Base-by-base conservation (phyloP, 2,329 filamentous ascomycete genomes). In the Sclerotinia glacialis region DNA sequence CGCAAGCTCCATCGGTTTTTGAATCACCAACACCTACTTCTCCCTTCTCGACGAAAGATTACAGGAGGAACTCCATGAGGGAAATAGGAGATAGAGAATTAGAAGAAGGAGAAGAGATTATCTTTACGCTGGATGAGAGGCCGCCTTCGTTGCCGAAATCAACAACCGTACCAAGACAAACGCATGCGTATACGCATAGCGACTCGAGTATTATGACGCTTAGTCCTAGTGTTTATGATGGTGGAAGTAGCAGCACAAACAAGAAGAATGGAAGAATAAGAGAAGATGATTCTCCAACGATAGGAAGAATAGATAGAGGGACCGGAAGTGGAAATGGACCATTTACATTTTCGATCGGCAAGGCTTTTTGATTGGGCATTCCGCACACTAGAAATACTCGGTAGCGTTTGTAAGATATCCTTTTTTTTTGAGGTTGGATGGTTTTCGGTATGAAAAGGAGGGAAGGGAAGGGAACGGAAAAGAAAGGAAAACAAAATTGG, bases 301-400 rank as follows among this genome's bases (percentile, higher is more conserved):
- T 11, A 23, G 21, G 28, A 8, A 26, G 11, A 18, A 12, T 9
- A 23, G 34, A 26, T n/a, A 34, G n/a, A 23, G 28, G 47, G 56
- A 34, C 21, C 16, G 8, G 18, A 26, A 12, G 28, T 11, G 61
- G 26, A 0, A 46, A 46, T 14, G 14, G 9, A 1, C 9, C 28
- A 14, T 49, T 58, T 52, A 14, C n/a, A 28, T 42, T 59, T 31
- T 59, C 53, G 6, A 50, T 59, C 12, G 63, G 63, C 44, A 50
- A 50, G 44, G 63, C 63, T 34, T 49, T n/a, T 65, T 65, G 63
- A 65, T 59, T 54, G 28, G 49, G 56, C 42, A 9, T 60, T 12
- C 34, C 31, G 21, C 7, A 37, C 1, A 23, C 3, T 37, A 34
- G 21, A 40, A 9, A 44, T n/a, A 28, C 11, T 46, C 14, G n/a